Conservation (phyloP, 2,329 filamentous ascomycete species). For the Sporothrix pseudoabietina region DNA sequence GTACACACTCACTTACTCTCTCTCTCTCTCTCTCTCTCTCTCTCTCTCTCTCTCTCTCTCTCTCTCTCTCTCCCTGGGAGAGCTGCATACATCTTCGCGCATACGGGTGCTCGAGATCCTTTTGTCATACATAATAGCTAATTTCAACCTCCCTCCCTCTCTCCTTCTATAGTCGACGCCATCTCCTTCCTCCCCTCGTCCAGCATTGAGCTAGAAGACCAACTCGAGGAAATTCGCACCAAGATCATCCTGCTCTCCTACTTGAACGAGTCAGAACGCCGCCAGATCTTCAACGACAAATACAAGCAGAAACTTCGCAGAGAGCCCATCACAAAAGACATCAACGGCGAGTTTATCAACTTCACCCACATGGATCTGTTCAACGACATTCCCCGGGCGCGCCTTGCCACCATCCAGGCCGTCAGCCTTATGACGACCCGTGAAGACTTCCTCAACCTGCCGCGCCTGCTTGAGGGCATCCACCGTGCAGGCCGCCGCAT, state of each 20-base stretch:
- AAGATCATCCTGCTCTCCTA: constrained; percentile 65
- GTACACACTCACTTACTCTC: background rate
- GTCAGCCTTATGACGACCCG: constrained; percentile 51
- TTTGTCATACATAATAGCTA: constrained; percentile 22
- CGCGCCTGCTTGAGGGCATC: constrained; percentile 53
- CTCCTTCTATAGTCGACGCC: constrained; percentile 37
- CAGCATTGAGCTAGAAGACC: constrained; percentile 55
- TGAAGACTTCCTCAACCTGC: constrained; percentile 57
- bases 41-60: background rate
- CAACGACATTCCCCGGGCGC: constrained; percentile 49
- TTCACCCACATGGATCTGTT: constrained; percentile 53
- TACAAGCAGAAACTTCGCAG: constrained; percentile 53
- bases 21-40: background rate
- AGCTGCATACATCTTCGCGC: constrained; percentile 7
- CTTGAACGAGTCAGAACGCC: constrained; percentile 56
- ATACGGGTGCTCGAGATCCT: background rate
- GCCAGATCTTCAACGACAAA: constrained; percentile 54
- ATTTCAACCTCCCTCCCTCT: background rate
- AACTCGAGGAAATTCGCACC: constrained; percentile 57
- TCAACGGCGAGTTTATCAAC: constrained; percentile 58
- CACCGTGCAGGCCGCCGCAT: constrained; percentile 48
- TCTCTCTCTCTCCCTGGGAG: background rate
- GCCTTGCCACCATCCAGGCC: constrained; percentile 44
- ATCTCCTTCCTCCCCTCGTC: constrained; percentile 55
- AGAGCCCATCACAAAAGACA: constrained; percentile 60